Conservation (phyloP, 169 alveolate species). For the Cryptosporidium bovis region DNA sequence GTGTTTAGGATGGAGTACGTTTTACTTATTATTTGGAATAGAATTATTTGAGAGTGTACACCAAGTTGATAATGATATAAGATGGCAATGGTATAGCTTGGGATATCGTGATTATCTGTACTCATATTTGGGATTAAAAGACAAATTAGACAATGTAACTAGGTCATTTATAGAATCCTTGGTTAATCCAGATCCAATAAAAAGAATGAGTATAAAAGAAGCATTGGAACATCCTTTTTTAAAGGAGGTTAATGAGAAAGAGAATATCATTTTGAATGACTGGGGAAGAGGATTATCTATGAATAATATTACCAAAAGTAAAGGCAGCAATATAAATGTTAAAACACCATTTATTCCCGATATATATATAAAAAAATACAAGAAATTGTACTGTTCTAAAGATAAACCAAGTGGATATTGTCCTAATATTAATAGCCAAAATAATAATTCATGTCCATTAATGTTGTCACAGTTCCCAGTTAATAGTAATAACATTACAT, state of each 20-base stretch:
- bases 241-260: conserved; percentile 18
- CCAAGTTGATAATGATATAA: conserved; percentile 55
- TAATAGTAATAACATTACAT: too few species aligned
- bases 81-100: conserved; percentile 67
- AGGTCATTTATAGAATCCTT: conserved; percentile 53
- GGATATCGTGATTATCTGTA: conserved; percentile 65
- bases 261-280: conserved; percentile 18
- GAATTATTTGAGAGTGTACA: conserved; percentile 68
- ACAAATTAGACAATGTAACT: conserved; percentile 8
- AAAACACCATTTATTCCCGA: conserved; percentile 44
- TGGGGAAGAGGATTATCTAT: conserved; percentile 42
- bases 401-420: conserved; percentile 60
- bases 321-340: neutral
- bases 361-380: conserved; percentile 28
- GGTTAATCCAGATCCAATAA: conserved; percentile 37
- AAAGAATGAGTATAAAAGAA: conserved; percentile 40
- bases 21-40: conserved; percentile 57
- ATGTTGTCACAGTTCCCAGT: too few species aligned
- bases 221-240: conserved; percentile 56
- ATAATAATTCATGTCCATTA: neutral
- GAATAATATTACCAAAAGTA: neutral
- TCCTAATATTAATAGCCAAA: conserved; percentile 9
- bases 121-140: conserved; percentile 48
- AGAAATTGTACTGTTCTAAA: conserved; percentile 31
- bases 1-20: conserved; percentile 79